phyloP scores from a whole-genome alignment of 495 filamentous ascomycete genomes.

The Terfezia boudieri region DNA sequence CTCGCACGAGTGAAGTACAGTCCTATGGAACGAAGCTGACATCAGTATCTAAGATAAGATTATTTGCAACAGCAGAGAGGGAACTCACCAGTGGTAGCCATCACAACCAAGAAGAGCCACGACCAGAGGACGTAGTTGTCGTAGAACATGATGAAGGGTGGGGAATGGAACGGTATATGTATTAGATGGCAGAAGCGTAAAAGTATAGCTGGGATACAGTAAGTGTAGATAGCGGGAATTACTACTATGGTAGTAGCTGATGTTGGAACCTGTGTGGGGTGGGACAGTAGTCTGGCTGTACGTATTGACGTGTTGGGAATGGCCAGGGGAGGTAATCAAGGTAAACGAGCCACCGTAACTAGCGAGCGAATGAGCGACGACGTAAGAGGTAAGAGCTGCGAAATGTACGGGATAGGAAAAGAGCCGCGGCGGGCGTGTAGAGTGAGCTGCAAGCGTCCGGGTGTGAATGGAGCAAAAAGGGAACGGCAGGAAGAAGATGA shows the following conservation, averaged over 20 bases:
- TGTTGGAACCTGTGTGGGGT: not conserved
- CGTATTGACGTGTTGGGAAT: too few relatives aligned
- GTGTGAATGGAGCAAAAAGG: not conserved
- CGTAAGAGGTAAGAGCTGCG: not conserved
- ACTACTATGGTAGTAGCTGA: not conserved
- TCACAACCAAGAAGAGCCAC: conserved; percentile 37
- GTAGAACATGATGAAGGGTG: not conserved
- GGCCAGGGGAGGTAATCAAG: too few relatives aligned
- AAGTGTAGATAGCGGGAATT: not conserved
- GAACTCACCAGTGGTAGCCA: conserved; percentile 35
- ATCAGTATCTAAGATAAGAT: not conserved
- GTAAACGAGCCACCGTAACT: too few relatives aligned
- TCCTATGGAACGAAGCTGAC: conserved; percentile 21
- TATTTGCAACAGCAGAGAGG: not conserved
- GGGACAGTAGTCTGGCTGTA: too few relatives aligned
- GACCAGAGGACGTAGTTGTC: conserved; percentile 51
- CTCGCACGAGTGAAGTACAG: conserved; percentile 57
- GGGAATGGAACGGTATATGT: not conserved
- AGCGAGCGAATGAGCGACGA: not conserved
- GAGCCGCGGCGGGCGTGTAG: too few relatives aligned
- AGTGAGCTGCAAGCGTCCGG: not conserved
- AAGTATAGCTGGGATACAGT: not conserved
- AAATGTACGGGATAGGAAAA: not conserved
- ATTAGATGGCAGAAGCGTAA: not conserved
- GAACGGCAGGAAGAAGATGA: not conserved